phyloP scores from a whole-genome alignment of 805 yeast genomes.

The Debaryomyces maramus region DNA sequence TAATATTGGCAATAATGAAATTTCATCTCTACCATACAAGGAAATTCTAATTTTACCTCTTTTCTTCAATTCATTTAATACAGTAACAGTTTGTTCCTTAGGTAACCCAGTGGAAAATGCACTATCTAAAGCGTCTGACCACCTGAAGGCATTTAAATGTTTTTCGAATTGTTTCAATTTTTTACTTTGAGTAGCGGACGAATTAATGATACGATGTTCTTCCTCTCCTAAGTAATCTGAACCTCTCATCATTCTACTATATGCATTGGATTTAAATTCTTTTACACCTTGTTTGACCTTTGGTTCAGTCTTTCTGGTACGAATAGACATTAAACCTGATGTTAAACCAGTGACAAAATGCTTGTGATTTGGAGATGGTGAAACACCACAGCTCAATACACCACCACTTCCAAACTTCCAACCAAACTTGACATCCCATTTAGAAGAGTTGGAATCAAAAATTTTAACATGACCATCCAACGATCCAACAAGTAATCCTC shows the following conservation, averaged over 20 bases:
- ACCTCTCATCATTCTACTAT: conserved; percentile 84
- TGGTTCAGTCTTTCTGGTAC: conserved; percentile 78
- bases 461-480: conserved; percentile 97
- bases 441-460: conserved; percentile 68
- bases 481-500: conserved; percentile 89
- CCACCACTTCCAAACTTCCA: conserved; percentile 94
- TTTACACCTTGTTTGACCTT: conserved; percentile 52
- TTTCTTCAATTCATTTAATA: conserved; percentile 79
- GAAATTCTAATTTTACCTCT: conserved; percentile 89
- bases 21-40: conserved; percentile 79
- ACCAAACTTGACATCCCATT: conserved; percentile 90
- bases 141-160: conserved; percentile 81
- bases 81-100: conserved; percentile 77
- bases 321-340: conserved; percentile 82
- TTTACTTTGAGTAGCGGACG: conserved; percentile 51
- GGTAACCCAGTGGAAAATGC: conserved; percentile 81
- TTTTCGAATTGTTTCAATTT: conserved; percentile 80
- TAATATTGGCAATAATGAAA: conserved; percentile 78
- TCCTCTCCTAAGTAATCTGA: conserved; percentile 87
- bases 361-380: conserved; percentile 68
- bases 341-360: conserved; percentile 92
- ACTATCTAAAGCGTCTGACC: conserved; percentile 89
- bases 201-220: conserved; percentile 70
- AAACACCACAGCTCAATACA: conserved; percentile 83
- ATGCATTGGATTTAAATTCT: conserved; percentile 56